phyloP scores from a whole-genome alignment of 2,329 filamentous ascomycete genomes.

The Sarocladium brachiariae region DNA sequence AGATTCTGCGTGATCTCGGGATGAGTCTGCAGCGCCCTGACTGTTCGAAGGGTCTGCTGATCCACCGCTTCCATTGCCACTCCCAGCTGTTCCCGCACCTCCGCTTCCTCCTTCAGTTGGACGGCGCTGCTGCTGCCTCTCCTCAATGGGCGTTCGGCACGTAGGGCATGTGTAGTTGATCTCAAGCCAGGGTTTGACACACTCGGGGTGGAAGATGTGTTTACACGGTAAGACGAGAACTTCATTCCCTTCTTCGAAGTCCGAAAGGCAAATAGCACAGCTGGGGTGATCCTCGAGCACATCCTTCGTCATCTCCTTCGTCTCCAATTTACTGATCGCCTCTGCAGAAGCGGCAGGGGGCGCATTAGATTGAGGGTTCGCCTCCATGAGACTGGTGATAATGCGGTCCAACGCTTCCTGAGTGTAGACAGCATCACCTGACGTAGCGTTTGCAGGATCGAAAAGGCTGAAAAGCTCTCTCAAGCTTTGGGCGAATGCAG shows the following conservation, averaged over 20 bases:
- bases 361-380: slow-evolving; percentile 67
- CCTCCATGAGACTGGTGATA: slow-evolving; percentile 82
- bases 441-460: slow-evolving; percentile 43
- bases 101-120: too few species aligned
- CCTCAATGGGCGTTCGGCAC: slow-evolving; percentile 56
- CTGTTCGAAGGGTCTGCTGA: background rate
- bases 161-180: slow-evolving; percentile 74
- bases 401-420: slow-evolving; percentile 88
- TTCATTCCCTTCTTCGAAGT: slow-evolving; percentile 64
- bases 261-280: slow-evolving; percentile 93
- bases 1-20: background rate
- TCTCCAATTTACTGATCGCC: slow-evolving; percentile 67
- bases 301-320: slow-evolving; percentile 60
- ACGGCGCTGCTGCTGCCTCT: slow-evolving; percentile 17
- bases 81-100: background rate
- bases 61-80: background rate
- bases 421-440: slow-evolving; percentile 80
- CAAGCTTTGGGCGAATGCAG: slow-evolving; percentile 29
- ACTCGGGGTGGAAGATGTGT: slow-evolving; percentile 74
- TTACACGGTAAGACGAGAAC: slow-evolving; percentile 77
- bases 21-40: background rate
- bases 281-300: slow-evolving; percentile 68
- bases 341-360: slow-evolving; percentile 72
- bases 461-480: slow-evolving; percentile 49
- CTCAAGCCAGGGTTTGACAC: background rate